Conservation (phyloP, 495 filamentous ascomycete species). For the Neurospora sp. region DNA sequence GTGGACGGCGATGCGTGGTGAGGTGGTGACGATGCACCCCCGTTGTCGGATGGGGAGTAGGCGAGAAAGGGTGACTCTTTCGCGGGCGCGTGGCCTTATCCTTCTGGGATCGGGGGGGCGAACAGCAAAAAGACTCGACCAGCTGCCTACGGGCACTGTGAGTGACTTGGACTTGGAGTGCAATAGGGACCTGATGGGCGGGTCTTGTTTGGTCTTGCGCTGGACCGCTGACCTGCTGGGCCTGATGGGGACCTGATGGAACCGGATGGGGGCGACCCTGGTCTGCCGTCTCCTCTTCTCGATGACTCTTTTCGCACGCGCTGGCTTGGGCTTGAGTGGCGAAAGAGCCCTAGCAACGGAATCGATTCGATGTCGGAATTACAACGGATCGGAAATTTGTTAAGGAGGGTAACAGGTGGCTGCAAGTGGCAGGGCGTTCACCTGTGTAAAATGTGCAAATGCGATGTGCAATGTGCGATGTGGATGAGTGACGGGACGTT, state of each 20-base stretch:
- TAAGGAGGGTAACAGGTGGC: constrained; percentile 30
- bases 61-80: constrained; percentile 27
- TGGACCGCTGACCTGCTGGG: neutral
- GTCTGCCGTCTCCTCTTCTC: constrained; percentile 7
- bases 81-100: constrained; percentile 24
- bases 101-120: neutral
- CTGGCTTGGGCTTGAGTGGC: constrained; percentile 27
- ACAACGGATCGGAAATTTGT: neutral
- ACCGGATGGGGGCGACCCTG: constrained; percentile 18
- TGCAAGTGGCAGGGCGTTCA: constrained; percentile 28
- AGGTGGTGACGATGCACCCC: constrained; percentile 4
- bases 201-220: constrained; percentile 6
- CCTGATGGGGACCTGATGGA: neutral
- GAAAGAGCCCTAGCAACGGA: neutral
- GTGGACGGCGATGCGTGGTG: neutral
- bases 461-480: neutral
- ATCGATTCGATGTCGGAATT: neutral
- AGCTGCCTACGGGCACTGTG: constrained; percentile 1
- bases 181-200: constrained; percentile 21
- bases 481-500: neutral
- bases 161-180: constrained; percentile 18
- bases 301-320: constrained; percentile 34
- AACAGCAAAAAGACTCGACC: neutral
- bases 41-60: constrained; percentile 6
- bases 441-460: constrained; percentile 1